Conservation (phyloP, 148 eudicot species). For the Rhododendron mucronatum region DNA sequence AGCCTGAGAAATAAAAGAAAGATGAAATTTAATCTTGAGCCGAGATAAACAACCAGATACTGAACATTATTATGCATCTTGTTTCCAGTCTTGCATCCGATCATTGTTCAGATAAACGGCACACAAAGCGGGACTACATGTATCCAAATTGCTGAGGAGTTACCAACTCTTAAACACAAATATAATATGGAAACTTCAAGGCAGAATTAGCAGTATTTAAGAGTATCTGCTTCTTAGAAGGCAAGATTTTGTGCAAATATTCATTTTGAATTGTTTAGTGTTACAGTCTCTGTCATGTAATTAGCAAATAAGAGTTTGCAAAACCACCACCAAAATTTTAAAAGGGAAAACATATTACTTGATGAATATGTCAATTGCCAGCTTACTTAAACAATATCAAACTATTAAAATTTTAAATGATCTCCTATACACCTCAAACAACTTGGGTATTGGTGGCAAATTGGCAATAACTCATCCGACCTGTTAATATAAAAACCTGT, state of each 20-base stretch:
- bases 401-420: not conserved
- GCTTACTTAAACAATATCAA: not conserved
- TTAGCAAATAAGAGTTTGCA: not conserved
- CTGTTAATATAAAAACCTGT: not conserved
- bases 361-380: not conserved
- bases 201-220: not conserved
- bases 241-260: not conserved
- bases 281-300: not conserved
- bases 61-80: not conserved
- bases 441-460: not conserved
- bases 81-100: not conserved
- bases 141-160: not conserved
- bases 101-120: not conserved
- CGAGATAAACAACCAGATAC: not conserved
- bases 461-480: not conserved
- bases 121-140: not conserved
- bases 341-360: not conserved
- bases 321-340: not conserved
- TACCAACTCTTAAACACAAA: not conserved
- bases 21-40: not conserved
- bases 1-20: constrained; percentile 38
- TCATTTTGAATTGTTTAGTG: not conserved
- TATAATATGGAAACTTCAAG: not conserved
- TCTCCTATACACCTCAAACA: not conserved
- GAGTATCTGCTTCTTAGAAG: not conserved